Base-by-base conservation (phyloP, 176 grass and related monocot species). In the Stipa capillata region DNA sequence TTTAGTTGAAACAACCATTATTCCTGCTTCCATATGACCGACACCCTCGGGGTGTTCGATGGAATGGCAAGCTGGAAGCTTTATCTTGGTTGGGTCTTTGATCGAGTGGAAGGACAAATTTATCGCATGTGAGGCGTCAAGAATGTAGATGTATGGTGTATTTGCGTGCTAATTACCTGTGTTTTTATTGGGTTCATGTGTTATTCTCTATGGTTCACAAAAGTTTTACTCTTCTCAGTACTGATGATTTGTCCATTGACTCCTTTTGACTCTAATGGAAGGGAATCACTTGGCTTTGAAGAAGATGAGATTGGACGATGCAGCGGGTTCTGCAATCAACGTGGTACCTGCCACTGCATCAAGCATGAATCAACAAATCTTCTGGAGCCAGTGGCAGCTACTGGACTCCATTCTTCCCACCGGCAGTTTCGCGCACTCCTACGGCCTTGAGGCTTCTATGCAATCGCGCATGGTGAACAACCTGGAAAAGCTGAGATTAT, bases 401-500 rank as follows among this genome's bases (percentile, higher is more conserved):
- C 76, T 94, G 31, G 95, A 97, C 64, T 97, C 95, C 36, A 74
- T 97, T 23, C 92, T 97, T 68, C 95, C 95, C 5, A 97, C 92
- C 0, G 95, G 95, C 0, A 89, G 95, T 59, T 97, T 97, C 0
- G 95, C 89, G 8, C 92, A 97, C 68, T 94, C 95, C 1, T 97
- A 81, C 0, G 92, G 92, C 8, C 95, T 97, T 14, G 91, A 97
- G 71, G 87, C 83, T 7, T 82, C 89, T n/a, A 78, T 92, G 78
- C 89, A 97, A 73, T 85, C 87, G 24, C 83, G 82, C 56, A 65
- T 97, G 51, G 85, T 94, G 28, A 84, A 65, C 28, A 77, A 55
- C 64, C 72, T 71, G 32, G 76, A 87, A 45, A 89, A 94, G 44
- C 47, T 94, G 53, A 92, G 81, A 20, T 79, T 65, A 36, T 94